Conservation (phyloP, 2,329 filamentous ascomycete genomes). For the Zasmidium cellare region DNA sequence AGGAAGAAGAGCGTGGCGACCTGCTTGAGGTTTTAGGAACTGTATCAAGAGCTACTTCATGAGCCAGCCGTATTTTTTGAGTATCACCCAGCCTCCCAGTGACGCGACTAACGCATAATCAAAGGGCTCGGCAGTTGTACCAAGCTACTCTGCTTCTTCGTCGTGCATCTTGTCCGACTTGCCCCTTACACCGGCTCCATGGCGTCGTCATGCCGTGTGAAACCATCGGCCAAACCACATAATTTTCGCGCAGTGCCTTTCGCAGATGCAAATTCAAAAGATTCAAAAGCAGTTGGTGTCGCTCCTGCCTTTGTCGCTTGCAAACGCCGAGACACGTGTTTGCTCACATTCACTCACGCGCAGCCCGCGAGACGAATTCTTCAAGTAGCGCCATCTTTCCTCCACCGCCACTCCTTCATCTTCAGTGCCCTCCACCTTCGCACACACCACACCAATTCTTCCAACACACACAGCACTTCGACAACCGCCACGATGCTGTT, state of each 20-base stretch:
- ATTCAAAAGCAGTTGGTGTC: not conserved
- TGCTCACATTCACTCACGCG: not conserved
- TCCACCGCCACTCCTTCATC: too few species aligned
- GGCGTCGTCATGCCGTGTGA: not conserved
- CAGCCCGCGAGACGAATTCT: not conserved
- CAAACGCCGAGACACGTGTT: not conserved
- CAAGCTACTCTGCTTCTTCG: not conserved
- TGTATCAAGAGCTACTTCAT: too few species aligned
- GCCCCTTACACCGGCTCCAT: not conserved
- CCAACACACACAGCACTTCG: not conserved
- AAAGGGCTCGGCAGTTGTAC: not conserved
- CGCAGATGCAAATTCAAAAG: not conserved
- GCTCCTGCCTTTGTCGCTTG: not conserved
- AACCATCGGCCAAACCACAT: not conserved
- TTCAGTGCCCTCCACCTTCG: not conserved
- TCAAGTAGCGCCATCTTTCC: not conserved
- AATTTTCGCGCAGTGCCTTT: not conserved
- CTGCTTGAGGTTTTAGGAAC: too few species aligned
- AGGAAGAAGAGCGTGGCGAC: too few species aligned
- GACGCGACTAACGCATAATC: not conserved
- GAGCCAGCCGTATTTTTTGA: too few species aligned
- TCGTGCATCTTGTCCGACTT: not conserved
- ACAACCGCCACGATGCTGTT: not conserved
- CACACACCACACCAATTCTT: not conserved
- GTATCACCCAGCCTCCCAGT: not conserved